Evolutionary conservation across 1,284 basidiomycete species (phyloP).

Genomic region (Cryptococcus amylolentus): DNA sequence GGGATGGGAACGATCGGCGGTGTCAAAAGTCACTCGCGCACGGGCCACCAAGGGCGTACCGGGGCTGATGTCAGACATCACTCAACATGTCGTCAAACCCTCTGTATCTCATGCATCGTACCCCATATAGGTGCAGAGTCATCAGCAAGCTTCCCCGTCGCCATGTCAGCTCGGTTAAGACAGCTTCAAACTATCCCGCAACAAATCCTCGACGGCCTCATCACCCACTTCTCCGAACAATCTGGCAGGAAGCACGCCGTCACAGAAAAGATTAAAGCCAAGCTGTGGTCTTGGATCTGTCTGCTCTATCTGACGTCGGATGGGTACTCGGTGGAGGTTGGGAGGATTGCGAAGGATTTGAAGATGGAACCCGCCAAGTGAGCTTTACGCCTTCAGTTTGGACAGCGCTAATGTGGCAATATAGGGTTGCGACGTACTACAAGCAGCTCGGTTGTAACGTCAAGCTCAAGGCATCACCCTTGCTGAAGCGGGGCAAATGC

Average conservation of each 20-base stretch:
- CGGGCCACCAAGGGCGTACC: no score
- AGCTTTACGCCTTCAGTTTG: no score
- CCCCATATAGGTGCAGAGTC: no score
- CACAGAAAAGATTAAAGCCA: slow-evolving; percentile 67
- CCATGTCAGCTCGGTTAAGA: no score
- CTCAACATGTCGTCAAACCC: no score
- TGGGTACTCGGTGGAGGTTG: slow-evolving; percentile 66
- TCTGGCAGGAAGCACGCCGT: slow-evolving; percentile 58
- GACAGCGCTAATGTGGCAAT: not conserved
- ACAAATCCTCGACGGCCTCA: slow-evolving; percentile 66
- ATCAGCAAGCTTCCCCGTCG: no score
- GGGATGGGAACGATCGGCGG: no score
- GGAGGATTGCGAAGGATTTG: slow-evolving; percentile 67
- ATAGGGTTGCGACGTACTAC: slow-evolving; percentile 49
- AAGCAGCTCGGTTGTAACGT: slow-evolving; percentile 64
- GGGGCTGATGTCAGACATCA: no score
- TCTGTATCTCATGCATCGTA: no score
- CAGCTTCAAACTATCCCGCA: slow-evolving; percentile 49
- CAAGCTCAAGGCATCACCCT: slow-evolving; percentile 58
- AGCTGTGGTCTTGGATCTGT: slow-evolving; percentile 71
- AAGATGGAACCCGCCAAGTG: slow-evolving; percentile 62
- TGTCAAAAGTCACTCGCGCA: no score
- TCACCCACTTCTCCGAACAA: slow-evolving; percentile 73
- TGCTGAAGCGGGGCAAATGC: slow-evolving; percentile 60
- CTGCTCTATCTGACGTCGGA: slow-evolving; percentile 74